Percentiles rank a stretch among this genome's conserved stretches.
These are phyloP conservation scores for Solanum microdontum DNA, from an alignment of 257 asterid species.

Conservation along the genomic window DNA sequence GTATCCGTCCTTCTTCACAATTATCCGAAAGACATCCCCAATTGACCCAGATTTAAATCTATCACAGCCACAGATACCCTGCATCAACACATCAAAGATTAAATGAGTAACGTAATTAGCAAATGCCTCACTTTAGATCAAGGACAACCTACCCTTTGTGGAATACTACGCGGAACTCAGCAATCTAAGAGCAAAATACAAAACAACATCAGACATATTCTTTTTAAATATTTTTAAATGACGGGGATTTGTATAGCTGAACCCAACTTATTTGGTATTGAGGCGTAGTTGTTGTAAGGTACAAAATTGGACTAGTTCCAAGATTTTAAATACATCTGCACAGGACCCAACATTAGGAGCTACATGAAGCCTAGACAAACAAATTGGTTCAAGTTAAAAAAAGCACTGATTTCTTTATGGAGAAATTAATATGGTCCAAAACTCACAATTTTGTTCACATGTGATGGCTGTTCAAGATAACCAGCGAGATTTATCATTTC, in stretches of 20 bases:
- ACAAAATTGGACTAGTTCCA: background rate
- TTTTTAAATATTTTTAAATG: background rate
- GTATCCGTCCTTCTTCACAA: constrained; percentile 80
- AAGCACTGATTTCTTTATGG: background rate
- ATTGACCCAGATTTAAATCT: constrained; percentile 68
- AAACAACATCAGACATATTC: background rate
- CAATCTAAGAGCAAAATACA: background rate
- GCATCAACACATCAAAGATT: constrained; percentile 4
- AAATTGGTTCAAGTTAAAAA: background rate
- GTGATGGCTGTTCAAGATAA: background rate
- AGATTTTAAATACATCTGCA: background rate
- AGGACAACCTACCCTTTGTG: background rate
- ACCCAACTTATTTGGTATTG: background rate
- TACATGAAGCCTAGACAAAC: background rate
- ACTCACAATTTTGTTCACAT: background rate
- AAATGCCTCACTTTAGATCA: background rate
- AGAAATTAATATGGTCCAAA: background rate
- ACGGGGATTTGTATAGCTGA: background rate
- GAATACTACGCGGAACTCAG: background rate
- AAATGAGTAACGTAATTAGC: background rate
- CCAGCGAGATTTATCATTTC: background rate
- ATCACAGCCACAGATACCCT: constrained; percentile 98
- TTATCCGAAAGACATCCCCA: constrained; percentile 53
- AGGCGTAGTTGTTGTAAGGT: background rate
- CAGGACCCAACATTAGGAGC: background rate